Evolutionary conservation across 169 alveolate genomes (phyloP).

Genomic region (Cryptosporidium parvum): DNA sequence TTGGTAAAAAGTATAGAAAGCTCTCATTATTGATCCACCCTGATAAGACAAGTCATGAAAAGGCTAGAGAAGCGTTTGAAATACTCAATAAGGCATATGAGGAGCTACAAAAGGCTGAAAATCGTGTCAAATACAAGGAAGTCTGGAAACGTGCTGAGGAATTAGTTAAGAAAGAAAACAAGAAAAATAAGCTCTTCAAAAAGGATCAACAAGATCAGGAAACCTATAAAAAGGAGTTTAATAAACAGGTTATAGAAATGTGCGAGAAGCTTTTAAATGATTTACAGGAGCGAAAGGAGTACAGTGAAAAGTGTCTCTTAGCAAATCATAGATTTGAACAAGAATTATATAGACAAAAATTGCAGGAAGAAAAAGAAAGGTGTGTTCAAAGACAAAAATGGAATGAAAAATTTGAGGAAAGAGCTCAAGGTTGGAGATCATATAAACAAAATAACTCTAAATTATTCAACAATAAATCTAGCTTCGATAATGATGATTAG

Average conservation of each 20-base stretch:
- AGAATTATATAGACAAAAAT: constrained; percentile 52
- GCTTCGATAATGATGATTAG: constrained; percentile 7
- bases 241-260: constrained; percentile 82
- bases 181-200: constrained; percentile 67
- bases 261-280: constrained; percentile 84
- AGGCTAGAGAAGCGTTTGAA: constrained; percentile 91
- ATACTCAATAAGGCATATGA: constrained; percentile 84
- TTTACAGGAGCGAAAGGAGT: constrained; percentile 84
- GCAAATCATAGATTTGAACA: constrained; percentile 82
- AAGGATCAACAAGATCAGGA: constrained; percentile 14
- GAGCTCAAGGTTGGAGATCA: constrained; percentile 64
- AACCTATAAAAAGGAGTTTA: constrained; percentile 79
- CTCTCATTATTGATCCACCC: constrained; percentile 91
- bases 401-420: constrained; percentile 57
- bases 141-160: constrained; percentile 86
- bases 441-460: constrained; percentile 26
- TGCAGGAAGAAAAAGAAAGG: constrained; percentile 54
- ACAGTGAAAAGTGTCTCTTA: constrained; percentile 85
- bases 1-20: constrained; percentile 79
- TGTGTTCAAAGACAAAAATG: constrained; percentile 58
- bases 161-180: constrained; percentile 81
- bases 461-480: constrained; percentile 6
- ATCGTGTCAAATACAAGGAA: constrained; percentile 83
- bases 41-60: constrained; percentile 89
- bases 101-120: constrained; percentile 84